These are phyloP conservation scores for Maudiozyma humilis DNA, from an alignment of 1,139 yeast genomes.

Conservation along the genomic window DNA sequence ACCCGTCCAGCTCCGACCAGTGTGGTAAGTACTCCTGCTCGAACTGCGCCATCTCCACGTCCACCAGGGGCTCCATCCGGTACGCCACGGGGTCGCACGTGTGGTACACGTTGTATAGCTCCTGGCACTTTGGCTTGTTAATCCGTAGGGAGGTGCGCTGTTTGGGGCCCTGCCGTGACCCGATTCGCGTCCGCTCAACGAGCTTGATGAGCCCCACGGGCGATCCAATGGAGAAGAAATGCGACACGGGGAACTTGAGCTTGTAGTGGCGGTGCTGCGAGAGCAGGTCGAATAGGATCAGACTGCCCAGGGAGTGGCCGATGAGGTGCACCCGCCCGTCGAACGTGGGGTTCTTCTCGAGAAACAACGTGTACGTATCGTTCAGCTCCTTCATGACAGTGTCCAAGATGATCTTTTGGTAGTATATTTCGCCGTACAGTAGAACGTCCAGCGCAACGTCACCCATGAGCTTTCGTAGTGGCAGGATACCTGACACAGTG, in stretches of 20 bases:
- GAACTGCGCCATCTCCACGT: slow-evolving; percentile 44
- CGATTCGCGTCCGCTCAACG: slow-evolving; percentile 50
- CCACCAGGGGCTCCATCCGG: slow-evolving; percentile 72
- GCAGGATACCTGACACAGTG: slow-evolving; percentile 71
- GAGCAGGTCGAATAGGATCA: slow-evolving; percentile 72
- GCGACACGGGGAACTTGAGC: slow-evolving; percentile 62
- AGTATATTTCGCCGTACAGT: slow-evolving; percentile 72
- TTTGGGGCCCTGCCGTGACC: slow-evolving; percentile 9
- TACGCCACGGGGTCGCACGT: slow-evolving; percentile 88
- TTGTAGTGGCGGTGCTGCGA: slow-evolving; percentile 46
- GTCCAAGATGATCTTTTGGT: slow-evolving; percentile 51
- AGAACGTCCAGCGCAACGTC: slow-evolving; percentile 83
- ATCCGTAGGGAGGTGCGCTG: not conserved
- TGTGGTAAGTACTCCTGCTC: slow-evolving; percentile 41
- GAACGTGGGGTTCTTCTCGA: slow-evolving; percentile 50
- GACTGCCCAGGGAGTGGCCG: slow-evolving; percentile 90
- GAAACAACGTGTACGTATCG: slow-evolving; percentile 51
- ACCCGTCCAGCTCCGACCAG: slow-evolving; percentile 20
- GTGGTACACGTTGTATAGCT: slow-evolving; percentile 71
- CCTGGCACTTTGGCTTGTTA: slow-evolving; percentile 43
- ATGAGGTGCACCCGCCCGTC: slow-evolving; percentile 71
- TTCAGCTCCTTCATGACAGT: slow-evolving; percentile 69
- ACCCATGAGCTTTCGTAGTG: slow-evolving; percentile 69
- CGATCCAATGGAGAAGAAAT: slow-evolving; percentile 76
- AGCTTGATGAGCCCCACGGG: slow-evolving; percentile 84